Evolutionary conservation across 1,284 basidiomycete genomes (phyloP).

Genomic region (Phellopilus nigrolimitatus): DNA sequence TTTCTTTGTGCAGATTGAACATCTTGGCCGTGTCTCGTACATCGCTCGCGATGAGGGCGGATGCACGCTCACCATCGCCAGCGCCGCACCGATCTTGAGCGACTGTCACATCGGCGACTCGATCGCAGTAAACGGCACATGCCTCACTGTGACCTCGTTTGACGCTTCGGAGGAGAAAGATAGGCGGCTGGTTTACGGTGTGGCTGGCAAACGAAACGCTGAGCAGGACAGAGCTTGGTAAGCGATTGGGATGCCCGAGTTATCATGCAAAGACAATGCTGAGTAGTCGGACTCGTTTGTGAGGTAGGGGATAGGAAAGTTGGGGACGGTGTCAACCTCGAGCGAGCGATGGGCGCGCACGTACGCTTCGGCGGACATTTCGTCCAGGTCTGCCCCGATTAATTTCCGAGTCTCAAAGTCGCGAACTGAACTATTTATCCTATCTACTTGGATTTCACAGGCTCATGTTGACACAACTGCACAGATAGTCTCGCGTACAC

Average conservation of each 20-base stretch:
- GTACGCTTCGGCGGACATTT: slow-evolving; percentile 95
- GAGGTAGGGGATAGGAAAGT: slow-evolving; percentile 67
- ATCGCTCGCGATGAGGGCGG: slow-evolving; percentile 66
- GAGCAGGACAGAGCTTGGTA: slow-evolving; percentile 86
- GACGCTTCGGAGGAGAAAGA: slow-evolving; percentile 40
- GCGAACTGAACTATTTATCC: slow-evolving; percentile 3
- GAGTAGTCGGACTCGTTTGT: background rate
- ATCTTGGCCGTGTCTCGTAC: slow-evolving; percentile 66
- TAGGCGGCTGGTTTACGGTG: slow-evolving; percentile 84
- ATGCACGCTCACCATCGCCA: slow-evolving; percentile 79
- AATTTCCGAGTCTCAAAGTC: background rate
- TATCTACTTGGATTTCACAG: slow-evolving; percentile 36
- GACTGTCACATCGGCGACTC: slow-evolving; percentile 95
- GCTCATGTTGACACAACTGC: slow-evolving; percentile 94
- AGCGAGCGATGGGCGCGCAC: slow-evolving; percentile 92
- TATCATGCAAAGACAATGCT: slow-evolving; percentile 2
- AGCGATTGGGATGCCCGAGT: slow-evolving; percentile 24
- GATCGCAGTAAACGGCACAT: slow-evolving; percentile 79
- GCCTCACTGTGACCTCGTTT: slow-evolving; percentile 90
- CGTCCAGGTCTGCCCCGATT: slow-evolving; percentile 87
- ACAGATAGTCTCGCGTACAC: slow-evolving; percentile 56
- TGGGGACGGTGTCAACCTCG: slow-evolving; percentile 86
- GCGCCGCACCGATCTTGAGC: slow-evolving; percentile 72
- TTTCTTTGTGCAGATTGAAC: slow-evolving; percentile 58
- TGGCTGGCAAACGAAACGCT: slow-evolving; percentile 96